Conservation (phyloP, 495 filamentous ascomycete species). For the Glutinoglossum americanum region DNA sequence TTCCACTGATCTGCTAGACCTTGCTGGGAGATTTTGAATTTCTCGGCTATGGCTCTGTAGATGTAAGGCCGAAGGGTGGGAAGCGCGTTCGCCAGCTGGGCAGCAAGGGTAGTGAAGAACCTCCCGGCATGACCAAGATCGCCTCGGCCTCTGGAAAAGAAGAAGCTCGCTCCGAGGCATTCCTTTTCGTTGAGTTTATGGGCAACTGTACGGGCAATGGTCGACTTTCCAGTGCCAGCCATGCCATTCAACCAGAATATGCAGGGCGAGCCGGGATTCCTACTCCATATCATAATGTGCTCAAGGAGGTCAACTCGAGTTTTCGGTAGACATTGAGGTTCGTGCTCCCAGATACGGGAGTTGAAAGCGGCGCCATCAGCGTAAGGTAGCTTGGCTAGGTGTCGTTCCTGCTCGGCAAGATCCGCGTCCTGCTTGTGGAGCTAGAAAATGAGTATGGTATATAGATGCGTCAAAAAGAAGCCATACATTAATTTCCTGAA, state of each 20-base stretch:
- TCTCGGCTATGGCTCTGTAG: constrained; percentile 4
- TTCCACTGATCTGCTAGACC: constrained; percentile 8
- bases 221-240: background rate
- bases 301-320: background rate
- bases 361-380: background rate
- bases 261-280: background rate
- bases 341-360: background rate
- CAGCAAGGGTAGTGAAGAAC: constrained; percentile 6
- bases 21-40: background rate
- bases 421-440: background rate
- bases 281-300: background rate
- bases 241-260: background rate
- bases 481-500: too few species aligned
- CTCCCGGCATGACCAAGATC: constrained; percentile 7
- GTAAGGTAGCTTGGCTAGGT: background rate
- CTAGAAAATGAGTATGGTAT: background rate
- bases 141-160: background rate
- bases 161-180: background rate
- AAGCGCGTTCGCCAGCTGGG: background rate
- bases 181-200: background rate
- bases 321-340: background rate
- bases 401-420: background rate
- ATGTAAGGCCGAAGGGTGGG: constrained; percentile 1
- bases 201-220: background rate
- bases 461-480: too few species aligned